Conservation (phyloP, 2,329 filamentous ascomycete genomes). For the Diaporthe citrichinensis region DNA sequence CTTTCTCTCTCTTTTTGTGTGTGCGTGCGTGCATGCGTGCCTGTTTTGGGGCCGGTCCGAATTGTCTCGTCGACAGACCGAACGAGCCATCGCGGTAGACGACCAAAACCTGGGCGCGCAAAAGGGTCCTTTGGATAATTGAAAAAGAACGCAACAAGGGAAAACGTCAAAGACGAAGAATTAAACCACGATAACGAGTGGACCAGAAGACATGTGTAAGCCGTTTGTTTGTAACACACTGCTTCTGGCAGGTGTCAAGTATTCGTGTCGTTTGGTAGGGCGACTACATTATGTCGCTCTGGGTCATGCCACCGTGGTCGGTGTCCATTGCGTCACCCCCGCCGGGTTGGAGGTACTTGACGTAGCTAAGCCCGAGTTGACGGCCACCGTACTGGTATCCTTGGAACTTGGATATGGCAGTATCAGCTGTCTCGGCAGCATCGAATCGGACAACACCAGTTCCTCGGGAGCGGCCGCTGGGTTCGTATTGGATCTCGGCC, state of each 20-base stretch:
- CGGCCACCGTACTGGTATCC: slow-evolving; percentile 97
- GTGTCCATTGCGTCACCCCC: slow-evolving; percentile 85
- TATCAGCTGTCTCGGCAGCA: slow-evolving; percentile 85
- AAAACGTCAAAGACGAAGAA: slow-evolving; percentile 19
- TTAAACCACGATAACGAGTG: slow-evolving; percentile 36
- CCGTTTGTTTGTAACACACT: slow-evolving; percentile 7
- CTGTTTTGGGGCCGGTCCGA: neutral
- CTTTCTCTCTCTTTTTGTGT: slow-evolving; percentile 17
- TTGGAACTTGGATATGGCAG: slow-evolving; percentile 96
- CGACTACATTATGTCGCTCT: slow-evolving; percentile 94
- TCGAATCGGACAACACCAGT: slow-evolving; percentile 98
- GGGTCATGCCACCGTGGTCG: slow-evolving; percentile 83
- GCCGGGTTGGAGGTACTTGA: slow-evolving; percentile 86
- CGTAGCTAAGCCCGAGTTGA: slow-evolving; percentile 91
- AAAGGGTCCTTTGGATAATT: slow-evolving; percentile 5
- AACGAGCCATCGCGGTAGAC: slow-evolving; percentile 8
- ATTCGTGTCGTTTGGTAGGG: neutral
- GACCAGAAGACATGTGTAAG: slow-evolving; percentile 2
- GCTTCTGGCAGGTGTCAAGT: neutral
- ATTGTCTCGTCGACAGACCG: neutral
- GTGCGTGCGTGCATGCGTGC: slow-evolving; percentile 18
- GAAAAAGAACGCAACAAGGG: slow-evolving; percentile 5
- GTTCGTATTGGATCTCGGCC: slow-evolving; percentile 99
- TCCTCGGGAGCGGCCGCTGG: slow-evolving; percentile 93
- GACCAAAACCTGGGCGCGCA: slow-evolving; percentile 12